Base-by-base conservation (phyloP, 2,329 filamentous ascomycete genomes). In the Pseudomassariella vexata region DNA sequence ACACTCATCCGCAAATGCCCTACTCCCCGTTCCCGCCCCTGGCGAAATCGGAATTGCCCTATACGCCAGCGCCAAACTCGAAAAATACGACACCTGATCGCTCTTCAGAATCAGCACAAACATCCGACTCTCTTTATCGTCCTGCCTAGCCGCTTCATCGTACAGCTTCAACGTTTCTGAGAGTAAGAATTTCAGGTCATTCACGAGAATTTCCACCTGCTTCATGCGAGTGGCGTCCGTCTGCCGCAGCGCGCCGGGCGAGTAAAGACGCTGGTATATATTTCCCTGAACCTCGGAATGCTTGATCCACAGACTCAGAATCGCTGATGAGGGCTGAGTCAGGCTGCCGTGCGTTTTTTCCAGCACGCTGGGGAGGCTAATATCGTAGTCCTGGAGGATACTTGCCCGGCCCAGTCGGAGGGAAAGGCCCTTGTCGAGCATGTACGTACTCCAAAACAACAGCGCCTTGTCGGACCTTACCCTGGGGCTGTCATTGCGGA, bases 371-470 rank as follows among this genome's bases (percentile, higher is more conserved):
- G 52, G 62, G 5, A 57, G 50, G 11, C 53, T 70, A 35, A 79
- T 70, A 37, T 79, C 74, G 50, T 68, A 76, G 42, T 76, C 70
- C 25, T 70, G 72, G 3, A 79, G 63, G 5, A 63, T 62, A 1
- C 72, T 68, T 0, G 70, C 57, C 11, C 61, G 63, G 0, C 75
- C 75, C 4, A 79, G 53, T 3, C 71, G 64, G 3, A 79, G 59
- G 0, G 71, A 70, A 12, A 79, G 53, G 12, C 63, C 63, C 37
- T 72, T 76, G 38, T 78, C 68, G 11, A 77, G 53, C 28, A 69
- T 64, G 40, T 79, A 79, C 0, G 70, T 53, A 22, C 57, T 62
- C 76, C 75, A 80, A 45, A 80, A 80, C 7, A 78, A 45, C 2
- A 60, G 42, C 2, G 49, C 56, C 41, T 60, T 61, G 46, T 52